Evolutionary conservation across 148 eudicot species (phyloP).

Genomic region (Talinum fruticosum): DNA sequence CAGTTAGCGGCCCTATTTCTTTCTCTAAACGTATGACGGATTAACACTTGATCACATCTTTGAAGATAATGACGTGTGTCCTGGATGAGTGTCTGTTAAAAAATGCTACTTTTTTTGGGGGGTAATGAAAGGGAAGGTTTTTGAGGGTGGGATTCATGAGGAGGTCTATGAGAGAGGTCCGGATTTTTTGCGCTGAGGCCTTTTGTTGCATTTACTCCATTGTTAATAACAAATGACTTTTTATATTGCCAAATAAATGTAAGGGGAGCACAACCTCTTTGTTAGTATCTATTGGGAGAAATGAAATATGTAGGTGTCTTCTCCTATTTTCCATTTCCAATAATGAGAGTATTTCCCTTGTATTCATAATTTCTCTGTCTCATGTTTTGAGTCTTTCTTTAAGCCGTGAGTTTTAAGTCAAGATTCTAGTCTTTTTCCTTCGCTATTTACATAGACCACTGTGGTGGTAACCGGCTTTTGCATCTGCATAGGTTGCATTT

Average conservation of each 20-base stretch:
- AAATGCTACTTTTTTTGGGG: too few species aligned
- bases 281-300: background rate
- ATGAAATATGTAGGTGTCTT: background rate
- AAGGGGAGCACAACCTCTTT: background rate
- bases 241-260: background rate
- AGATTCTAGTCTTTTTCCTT: background rate
- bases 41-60: too few species aligned
- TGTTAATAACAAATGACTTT: background rate
- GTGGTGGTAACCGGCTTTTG: conserved; percentile 47
- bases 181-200: background rate
- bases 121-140: too few species aligned
- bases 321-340: background rate
- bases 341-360: background rate
- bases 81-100: too few species aligned
- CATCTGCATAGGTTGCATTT: conserved; percentile 65
- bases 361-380: background rate
- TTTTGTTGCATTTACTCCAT: too few species aligned
- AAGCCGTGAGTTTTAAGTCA: background rate
- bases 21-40: too few species aligned
- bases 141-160: background rate
- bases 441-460: conserved; percentile 27
- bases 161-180: background rate
- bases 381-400: background rate
- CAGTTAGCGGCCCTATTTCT: too few species aligned
- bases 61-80: too few species aligned